Evolutionary conservation across 2,329 filamentous ascomycete genomes (phyloP).

Genomic region (Colletotrichum siamense): DNA sequence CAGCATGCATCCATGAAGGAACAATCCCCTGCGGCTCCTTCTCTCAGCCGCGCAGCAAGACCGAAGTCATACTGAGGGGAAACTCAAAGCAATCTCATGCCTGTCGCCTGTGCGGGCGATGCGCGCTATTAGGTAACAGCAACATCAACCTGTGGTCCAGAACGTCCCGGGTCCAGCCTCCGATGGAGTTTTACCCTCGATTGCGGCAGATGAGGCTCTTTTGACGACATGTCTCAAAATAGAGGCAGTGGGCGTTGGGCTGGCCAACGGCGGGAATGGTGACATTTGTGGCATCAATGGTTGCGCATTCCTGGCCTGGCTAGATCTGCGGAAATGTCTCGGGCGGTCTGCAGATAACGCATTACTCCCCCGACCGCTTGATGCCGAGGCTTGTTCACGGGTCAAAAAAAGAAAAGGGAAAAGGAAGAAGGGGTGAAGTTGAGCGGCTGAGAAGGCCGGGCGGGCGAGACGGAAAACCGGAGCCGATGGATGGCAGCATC

Average conservation of each 20-base stretch:
- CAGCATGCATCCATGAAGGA: not conserved
- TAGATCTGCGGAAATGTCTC: not conserved
- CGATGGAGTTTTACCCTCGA: not conserved
- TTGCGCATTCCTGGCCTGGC: not conserved
- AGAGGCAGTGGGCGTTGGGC: not conserved
- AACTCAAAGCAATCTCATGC: not conserved
- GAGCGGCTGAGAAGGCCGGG: not conserved
- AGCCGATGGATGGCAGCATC: not conserved
- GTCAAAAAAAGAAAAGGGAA: too few species aligned
- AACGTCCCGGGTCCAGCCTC: not conserved
- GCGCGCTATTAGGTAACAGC: conserved; percentile 1
- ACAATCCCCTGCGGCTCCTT: not conserved
- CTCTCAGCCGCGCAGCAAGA: not conserved
- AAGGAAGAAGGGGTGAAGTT: not conserved
- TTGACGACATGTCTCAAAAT: not conserved
- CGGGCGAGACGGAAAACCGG: not conserved
- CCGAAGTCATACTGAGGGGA: not conserved
- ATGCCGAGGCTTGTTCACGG: not conserved
- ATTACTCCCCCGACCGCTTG: not conserved
- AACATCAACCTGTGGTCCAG: not conserved
- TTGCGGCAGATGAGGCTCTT: not conserved
- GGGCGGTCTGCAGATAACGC: not conserved
- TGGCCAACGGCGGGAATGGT: not conserved
- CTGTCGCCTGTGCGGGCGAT: not conserved
- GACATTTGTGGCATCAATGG: not conserved